Evolutionary conservation across 2,329 filamentous ascomycete species (phyloP).

Genomic region (Neonectria faginata): DNA sequence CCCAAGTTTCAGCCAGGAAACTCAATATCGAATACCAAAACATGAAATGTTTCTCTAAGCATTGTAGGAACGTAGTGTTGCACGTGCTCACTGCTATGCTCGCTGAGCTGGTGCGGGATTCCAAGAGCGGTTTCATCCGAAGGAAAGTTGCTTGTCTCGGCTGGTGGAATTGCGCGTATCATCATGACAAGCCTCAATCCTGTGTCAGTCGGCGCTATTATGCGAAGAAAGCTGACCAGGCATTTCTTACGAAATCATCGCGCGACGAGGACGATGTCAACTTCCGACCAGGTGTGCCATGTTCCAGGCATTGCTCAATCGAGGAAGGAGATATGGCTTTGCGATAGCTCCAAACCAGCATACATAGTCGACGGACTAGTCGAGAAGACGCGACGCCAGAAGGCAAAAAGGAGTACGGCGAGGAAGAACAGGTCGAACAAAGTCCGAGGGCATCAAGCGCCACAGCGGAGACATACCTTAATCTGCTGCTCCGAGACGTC

Average conservation of each 20-base stretch:
- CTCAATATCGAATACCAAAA: constrained; percentile 17
- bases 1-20: constrained; percentile 14
- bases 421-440: constrained; percentile 70
- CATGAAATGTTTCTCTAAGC: constrained; percentile 17
- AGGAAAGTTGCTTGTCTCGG: constrained; percentile 41
- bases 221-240: constrained; percentile 64
- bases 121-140: constrained; percentile 43
- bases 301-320: constrained; percentile 46
- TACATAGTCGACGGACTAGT: constrained; percentile 35
- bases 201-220: constrained; percentile 42
- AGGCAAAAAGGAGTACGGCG: constrained; percentile 53
- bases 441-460: constrained; percentile 74
- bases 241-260: constrained; percentile 56
- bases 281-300: constrained; percentile 58
- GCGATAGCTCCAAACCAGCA: constrained; percentile 42
- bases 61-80: constrained; percentile 34
- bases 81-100: constrained; percentile 66
- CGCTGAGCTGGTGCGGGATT: constrained; percentile 50
- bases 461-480: constrained; percentile 99
- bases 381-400: constrained; percentile 43
- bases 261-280: constrained; percentile 70
- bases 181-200: constrained; percentile 42
- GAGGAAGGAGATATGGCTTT: constrained; percentile 49
- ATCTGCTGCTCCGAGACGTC: constrained; percentile 98
- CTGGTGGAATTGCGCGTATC: constrained; percentile 39